A percentile compares a stretch with the other conserved stretches of the same genome.
Conservation (phyloP, 768 basidiomycete species). For the Xerocomellus chrysenteron region DNA sequence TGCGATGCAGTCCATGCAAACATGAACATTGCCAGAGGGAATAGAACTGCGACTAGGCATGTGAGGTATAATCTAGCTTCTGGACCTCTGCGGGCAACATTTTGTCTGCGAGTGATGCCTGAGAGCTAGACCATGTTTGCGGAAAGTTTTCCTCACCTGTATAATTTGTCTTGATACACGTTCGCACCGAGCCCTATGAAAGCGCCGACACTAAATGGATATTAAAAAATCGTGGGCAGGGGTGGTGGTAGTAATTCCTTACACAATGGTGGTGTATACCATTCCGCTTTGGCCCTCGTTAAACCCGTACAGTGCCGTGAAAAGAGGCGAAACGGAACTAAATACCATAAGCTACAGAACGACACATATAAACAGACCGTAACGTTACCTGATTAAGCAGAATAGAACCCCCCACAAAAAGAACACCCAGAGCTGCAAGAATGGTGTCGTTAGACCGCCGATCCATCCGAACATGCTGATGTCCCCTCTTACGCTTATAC, state of each 20-base stretch:
- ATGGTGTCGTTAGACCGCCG: background rate
- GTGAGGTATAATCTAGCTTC: slow-evolving; percentile 62
- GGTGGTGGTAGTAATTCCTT: slow-evolving; percentile 18
- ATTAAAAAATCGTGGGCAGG: background rate
- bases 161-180: slow-evolving; percentile 46
- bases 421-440: slow-evolving; percentile 57
- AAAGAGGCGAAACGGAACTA: slow-evolving; percentile 57
- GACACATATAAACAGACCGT: background rate
- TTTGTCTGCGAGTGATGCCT: slow-evolving; percentile 25
- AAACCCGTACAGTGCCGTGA: slow-evolving; percentile 57
- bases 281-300: slow-evolving; percentile 59
- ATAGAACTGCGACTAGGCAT: slow-evolving; percentile 50
- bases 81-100: slow-evolving; percentile 34
- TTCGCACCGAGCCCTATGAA: slow-evolving; percentile 44
- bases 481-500: slow-evolving; percentile 57
- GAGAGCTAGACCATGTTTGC: slow-evolving; percentile 8
- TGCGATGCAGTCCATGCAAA: slow-evolving; percentile 66
- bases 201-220: slow-evolving; percentile 47
- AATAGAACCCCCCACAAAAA: slow-evolving; percentile 75
- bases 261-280: slow-evolving; percentile 58
- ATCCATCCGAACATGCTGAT: background rate
- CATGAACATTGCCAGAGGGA: slow-evolving; percentile 62
- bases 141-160: slow-evolving; percentile 35
- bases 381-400: slow-evolving; percentile 58
- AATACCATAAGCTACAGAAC: background rate